Percentiles rank a stretch among this genome's conserved stretches.
Evolutionary conservation across 2,329 filamentous ascomycete species (phyloP).

Genomic region (Pseudocercospora fijiensis): DNA sequence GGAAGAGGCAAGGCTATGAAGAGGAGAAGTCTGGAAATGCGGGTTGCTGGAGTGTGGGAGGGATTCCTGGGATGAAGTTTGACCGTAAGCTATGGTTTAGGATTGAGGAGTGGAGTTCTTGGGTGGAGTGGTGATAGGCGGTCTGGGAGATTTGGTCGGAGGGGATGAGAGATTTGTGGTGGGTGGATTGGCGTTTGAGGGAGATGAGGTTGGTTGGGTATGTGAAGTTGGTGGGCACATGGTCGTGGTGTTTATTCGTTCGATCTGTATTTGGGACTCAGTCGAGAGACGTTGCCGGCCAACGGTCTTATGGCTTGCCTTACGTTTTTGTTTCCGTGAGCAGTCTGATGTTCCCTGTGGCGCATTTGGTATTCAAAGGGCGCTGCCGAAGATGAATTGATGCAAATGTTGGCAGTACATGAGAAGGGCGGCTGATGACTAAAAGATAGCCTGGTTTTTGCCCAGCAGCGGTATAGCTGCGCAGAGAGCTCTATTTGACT

Average conservation of each 20-base stretch:
- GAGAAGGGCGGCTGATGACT: slow-evolving; percentile 19
- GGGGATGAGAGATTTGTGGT: slow-evolving; percentile 20
- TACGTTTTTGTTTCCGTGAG: not conserved
- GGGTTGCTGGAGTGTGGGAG: not conserved
- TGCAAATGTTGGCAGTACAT: slow-evolving; percentile 5
- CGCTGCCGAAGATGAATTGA: not conserved
- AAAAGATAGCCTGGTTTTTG: slow-evolving; percentile 2
- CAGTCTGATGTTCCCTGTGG: not conserved
- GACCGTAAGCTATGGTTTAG: slow-evolving; percentile 27
- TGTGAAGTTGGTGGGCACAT: not conserved
- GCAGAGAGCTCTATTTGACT: not conserved
- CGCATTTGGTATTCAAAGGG: not conserved
- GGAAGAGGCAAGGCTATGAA: slow-evolving; percentile 39
- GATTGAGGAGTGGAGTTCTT: slow-evolving; percentile 24
- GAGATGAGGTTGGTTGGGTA: not conserved
- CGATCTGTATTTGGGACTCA: not conserved
- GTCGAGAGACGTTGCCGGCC: no score
- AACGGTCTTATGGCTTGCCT: not conserved
- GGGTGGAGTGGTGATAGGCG: slow-evolving; percentile 19
- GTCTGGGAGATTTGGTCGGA: slow-evolving; percentile 19
- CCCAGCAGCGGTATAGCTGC: not conserved
- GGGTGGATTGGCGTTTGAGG: not conserved
- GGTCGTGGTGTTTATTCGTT: not conserved
- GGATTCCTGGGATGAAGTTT: slow-evolving; percentile 15
- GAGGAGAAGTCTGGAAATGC: slow-evolving; percentile 19